phyloP scores from a whole-genome alignment of 768 basidiomycete species.

The Coprinopsis sp. region DNA sequence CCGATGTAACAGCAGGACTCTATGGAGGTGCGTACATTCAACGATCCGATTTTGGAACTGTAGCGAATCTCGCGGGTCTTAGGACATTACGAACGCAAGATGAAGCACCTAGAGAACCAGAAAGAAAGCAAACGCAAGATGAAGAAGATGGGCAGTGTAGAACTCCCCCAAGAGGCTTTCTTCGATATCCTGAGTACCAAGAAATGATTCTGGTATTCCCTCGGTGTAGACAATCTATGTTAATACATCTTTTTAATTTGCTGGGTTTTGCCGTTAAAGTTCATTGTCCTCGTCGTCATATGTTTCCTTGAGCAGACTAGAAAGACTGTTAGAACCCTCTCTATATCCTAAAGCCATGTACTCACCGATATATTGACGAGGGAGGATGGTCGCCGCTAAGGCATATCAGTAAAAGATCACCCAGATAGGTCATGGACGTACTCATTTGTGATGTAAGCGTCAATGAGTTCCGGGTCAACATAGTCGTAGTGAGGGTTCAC shows the following conservation, averaged over 20 bases:
- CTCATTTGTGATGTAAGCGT: conserved; percentile 97
- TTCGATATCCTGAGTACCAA: conserved; percentile 79
- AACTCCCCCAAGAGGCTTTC: conserved; percentile 95
- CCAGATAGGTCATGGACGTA: conserved; percentile 40
- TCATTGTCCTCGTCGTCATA: conserved; percentile 95
- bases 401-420: conserved; percentile 8
- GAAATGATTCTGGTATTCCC: conserved; percentile 22
- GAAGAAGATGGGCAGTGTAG: conserved; percentile 84
- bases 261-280: conserved; percentile 26
- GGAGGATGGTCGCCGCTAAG: conserved; percentile 92
- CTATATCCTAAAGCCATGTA: background rate
- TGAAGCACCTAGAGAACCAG: conserved; percentile 84
- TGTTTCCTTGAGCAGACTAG: conserved; percentile 83
- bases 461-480: conserved; percentile 86
- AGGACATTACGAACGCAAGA: conserved; percentile 91
- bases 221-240: background rate
- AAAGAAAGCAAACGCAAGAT: conserved; percentile 89
- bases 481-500: conserved; percentile 97
- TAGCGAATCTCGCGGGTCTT: conserved; percentile 4
- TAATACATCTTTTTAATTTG: background rate
- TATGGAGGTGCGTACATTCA: conserved; percentile 67
- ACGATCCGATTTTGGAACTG: conserved; percentile 9
- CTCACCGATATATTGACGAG: conserved; percentile 83
- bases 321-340: conserved; percentile 12
- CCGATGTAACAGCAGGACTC: conserved; percentile 90